Base-by-base conservation (phyloP, 164 flowering plant species). In the Hamamelis virginiana region DNA sequence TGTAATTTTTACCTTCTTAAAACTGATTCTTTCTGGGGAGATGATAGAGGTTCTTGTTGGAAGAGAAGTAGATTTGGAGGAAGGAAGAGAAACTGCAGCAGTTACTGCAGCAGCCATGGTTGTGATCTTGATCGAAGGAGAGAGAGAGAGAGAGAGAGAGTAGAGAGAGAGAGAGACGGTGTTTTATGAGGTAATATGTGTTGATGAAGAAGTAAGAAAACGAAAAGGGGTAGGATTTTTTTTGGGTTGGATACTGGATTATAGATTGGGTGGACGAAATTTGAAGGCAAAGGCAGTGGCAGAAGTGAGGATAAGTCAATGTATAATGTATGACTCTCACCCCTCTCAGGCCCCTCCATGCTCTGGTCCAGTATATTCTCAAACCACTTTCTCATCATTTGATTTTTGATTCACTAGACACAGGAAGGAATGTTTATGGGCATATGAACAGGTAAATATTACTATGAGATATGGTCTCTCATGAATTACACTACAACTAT, bases 31-130 rank as follows among this genome's bases (percentile, higher is more conserved):
- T 3, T 90, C 94, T 5, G 87, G 64, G 13, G 87, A 73, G 76
- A 79, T 66, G 72, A 78, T 46, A 45, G 87, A 83, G 45, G 87
- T 69, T 75, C 86, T 83, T 64, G 86, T 27, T n/a, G 96, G 65
- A 28, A 89, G 84, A 76, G 92, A 74, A 28, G 89, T 48, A 47
- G 96, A 84, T 57, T 91, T 94, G 58, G 96, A 75, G 21, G 97
- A 76, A 5, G 96, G 90, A 13, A 90, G 80, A 64, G 93, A 81
- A 67, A 87, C 94, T 69, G 95, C 89, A 78, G 96, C 93, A 75
- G 87, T 84, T 8, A 90, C 81, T 68, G 97, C 91, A 80, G 93
- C 74, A 64, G 96, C 92, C 92, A 87, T 89, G 65, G 76, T 59
- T 71, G 43, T 41, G 26, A 15, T 16, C 65, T n/a, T 41, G 62